phyloP scores from a whole-genome alignment of 1,139 yeast species.

The Diutina catenulata region DNA sequence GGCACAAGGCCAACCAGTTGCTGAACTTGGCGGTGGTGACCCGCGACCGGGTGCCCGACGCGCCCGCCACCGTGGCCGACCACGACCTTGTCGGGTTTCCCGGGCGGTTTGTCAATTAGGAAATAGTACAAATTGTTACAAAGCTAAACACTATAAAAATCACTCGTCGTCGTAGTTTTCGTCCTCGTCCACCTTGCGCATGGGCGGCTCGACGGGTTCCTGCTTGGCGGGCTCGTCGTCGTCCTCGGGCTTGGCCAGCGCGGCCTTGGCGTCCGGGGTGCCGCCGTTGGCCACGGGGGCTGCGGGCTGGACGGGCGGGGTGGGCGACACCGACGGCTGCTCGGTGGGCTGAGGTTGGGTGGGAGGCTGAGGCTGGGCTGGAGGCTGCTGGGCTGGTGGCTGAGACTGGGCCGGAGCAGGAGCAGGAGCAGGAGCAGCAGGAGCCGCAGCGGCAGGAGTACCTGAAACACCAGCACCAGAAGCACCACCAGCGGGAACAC shows the following conservation, averaged over 20 bases:
- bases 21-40: neutral
- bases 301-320: constrained; percentile 8
- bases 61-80: neutral
- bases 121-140: neutral
- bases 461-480: neutral
- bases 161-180: constrained; percentile 72
- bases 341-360: neutral
- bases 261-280: constrained; percentile 22
- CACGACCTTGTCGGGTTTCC: neutral
- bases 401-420: neutral
- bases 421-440: neutral
- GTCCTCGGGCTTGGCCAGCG: constrained; percentile 29
- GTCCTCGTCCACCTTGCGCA: constrained; percentile 71
- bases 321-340: constrained; percentile 15
- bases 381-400: neutral
- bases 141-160: no score
- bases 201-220: constrained; percentile 47
- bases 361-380: neutral
- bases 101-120: neutral
- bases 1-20: constrained; percentile 20
- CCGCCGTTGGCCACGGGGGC: neutral
- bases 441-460: neutral
- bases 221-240: constrained; percentile 16
- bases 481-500: constrained; percentile 7
- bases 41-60: neutral